These are phyloP conservation scores for Kuraishia hungarica DNA, from an alignment of 805 yeast species.

Conservation along the genomic window DNA sequence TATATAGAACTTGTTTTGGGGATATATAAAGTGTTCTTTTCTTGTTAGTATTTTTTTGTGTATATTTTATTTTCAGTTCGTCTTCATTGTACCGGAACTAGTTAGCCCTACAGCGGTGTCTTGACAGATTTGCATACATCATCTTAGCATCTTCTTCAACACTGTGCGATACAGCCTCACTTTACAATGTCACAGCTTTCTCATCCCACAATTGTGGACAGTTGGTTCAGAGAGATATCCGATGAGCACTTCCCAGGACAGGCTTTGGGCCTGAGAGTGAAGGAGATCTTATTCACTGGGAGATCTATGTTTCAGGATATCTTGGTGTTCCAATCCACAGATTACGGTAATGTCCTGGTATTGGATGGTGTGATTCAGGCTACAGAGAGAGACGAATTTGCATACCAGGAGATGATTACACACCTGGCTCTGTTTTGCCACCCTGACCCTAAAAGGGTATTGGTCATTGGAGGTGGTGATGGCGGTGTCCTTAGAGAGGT, in stretches of 20 bases:
- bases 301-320: slow-evolving; percentile 90
- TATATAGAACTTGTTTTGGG: no score
- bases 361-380: slow-evolving; percentile 93
- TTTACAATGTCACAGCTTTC: slow-evolving; percentile 25
- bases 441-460: slow-evolving; percentile 87
- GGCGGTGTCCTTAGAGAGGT: slow-evolving; percentile 31
- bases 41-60: no score
- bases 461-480: slow-evolving; percentile 98
- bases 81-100: not conserved
- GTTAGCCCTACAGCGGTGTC: not conserved
- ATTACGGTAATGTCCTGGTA: slow-evolving; percentile 92
- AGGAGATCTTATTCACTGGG: slow-evolving; percentile 77
- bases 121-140: not conserved
- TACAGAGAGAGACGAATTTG: slow-evolving; percentile 94
- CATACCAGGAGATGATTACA: slow-evolving; percentile 97
- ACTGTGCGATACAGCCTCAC: not conserved
- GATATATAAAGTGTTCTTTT: no score
- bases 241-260: slow-evolving; percentile 99
- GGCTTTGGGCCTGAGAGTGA: slow-evolving; percentile 88
- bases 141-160: not conserved
- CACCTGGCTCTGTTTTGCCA: slow-evolving; percentile 90
- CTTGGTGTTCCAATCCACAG: slow-evolving; percentile 83
- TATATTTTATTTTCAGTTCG: not conserved
- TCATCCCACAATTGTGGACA: slow-evolving; percentile 62
- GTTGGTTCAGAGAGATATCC: slow-evolving; percentile 95